Evolutionary conservation across 192 early-diverging fungal species (phyloP).

Genomic region (Pilobolus umbonatus): DNA sequence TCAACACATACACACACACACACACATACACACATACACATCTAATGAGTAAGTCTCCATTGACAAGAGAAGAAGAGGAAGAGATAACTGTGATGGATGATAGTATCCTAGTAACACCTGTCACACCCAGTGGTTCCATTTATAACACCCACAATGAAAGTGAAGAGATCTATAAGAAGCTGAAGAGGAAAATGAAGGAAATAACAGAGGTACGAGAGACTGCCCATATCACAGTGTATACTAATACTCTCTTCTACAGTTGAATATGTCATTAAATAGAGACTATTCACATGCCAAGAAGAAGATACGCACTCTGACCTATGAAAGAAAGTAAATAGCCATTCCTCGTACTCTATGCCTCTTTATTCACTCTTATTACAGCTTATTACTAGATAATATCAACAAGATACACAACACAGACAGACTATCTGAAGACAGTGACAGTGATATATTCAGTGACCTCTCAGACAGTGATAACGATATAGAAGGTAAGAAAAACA

Average conservation of each 20-base stretch:
- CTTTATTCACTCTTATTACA: background rate
- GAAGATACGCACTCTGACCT: slow-evolving; percentile 21
- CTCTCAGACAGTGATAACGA: slow-evolving; percentile 9
- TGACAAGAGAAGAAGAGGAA: no score
- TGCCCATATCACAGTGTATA: background rate
- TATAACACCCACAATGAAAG: no score
- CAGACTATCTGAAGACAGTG: slow-evolving; percentile 23
- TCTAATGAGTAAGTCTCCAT: no score
- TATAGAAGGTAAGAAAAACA: background rate
- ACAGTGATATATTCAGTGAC: slow-evolving; percentile 19
- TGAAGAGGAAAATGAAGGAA: slow-evolving; percentile 41
- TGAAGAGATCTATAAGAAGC: slow-evolving; percentile 40
- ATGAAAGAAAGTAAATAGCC: slow-evolving; percentile 23
- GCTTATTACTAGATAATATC: slow-evolving; percentile 28
- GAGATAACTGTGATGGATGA: no score
- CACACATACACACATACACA: no score
- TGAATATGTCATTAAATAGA: slow-evolving; percentile 16
- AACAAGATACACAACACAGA: slow-evolving; percentile 10
- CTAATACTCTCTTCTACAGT: slow-evolving; percentile 5
- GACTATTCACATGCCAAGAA: slow-evolving; percentile 22
- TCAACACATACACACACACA: no score
- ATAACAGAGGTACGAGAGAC: slow-evolving; percentile 37
- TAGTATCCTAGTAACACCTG: no score
- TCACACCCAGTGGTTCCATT: no score
- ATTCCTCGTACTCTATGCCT: background rate